These are phyloP conservation scores for Symbiodinium pilosum DNA, from an alignment of 73 alveolate genomes.

Conservation along the genomic window DNA sequence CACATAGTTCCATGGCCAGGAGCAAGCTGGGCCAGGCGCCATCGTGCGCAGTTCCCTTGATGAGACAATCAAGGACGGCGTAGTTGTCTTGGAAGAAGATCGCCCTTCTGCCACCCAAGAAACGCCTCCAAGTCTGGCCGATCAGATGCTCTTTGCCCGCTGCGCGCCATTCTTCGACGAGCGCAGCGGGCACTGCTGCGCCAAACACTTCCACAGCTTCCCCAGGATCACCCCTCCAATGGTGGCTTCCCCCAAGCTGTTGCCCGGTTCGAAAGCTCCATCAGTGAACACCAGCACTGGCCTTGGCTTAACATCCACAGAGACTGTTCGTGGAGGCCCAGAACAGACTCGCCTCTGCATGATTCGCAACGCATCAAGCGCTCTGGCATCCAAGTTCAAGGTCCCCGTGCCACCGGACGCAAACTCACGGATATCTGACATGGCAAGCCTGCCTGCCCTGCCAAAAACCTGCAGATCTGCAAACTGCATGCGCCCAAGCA, in stretches of 20 bases:
- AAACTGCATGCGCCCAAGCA: neutral
- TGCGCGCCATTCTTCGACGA: neutral
- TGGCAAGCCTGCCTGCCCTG: neutral
- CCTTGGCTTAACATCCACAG: no score
- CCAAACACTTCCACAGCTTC: neutral
- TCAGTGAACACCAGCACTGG: slow-evolving; percentile 43
- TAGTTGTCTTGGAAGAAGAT: slow-evolving; percentile 19
- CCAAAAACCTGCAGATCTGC: neutral
- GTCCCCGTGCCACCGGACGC: neutral
- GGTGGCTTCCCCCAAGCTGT: neutral
- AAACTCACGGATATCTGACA: neutral
- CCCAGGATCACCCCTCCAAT: slow-evolving; percentile 6
- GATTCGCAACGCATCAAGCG: neutral
- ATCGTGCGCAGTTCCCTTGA: slow-evolving; percentile 11
- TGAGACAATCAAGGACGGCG: slow-evolving; percentile 34
- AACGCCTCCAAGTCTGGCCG: slow-evolving; percentile 13
- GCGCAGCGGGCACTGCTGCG: neutral
- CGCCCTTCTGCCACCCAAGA: neutral
- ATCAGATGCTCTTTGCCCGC: slow-evolving; percentile 37
- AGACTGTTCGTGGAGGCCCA: neutral
- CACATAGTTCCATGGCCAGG: neutral
- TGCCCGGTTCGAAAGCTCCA: neutral
- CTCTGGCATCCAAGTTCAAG: neutral
- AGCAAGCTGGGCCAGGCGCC: neutral
- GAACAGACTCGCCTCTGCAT: neutral